A percentile compares a stretch with the other conserved stretches of the same genome.
These are phyloP conservation scores for Ramularia endophylla DNA, from an alignment of 2,329 filamentous ascomycete species.

Conservation along the genomic window DNA sequence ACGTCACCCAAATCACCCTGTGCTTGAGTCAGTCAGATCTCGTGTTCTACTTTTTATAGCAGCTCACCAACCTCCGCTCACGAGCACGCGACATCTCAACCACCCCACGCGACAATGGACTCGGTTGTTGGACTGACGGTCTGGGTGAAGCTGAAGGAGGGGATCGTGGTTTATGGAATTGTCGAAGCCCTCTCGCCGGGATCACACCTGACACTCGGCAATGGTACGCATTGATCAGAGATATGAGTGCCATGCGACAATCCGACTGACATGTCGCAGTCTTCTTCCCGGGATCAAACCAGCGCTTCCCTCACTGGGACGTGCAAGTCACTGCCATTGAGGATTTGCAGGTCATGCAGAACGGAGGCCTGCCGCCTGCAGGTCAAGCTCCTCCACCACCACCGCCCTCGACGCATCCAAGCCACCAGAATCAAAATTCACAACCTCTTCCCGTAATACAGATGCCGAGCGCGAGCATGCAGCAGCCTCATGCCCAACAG, in stretches of 20 bases:
- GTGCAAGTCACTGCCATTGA: slow-evolving; percentile 54
- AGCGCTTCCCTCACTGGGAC: slow-evolving; percentile 48
- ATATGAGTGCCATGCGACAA: background rate
- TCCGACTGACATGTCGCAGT: slow-evolving; percentile 39
- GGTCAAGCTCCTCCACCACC: slow-evolving; percentile 7
- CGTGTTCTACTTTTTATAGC: too few species aligned
- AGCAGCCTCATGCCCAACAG: slow-evolving; percentile 7
- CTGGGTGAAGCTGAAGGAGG: slow-evolving; percentile 60
- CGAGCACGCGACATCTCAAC: background rate
- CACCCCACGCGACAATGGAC: slow-evolving; percentile 11
- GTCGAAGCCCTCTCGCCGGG: slow-evolving; percentile 63
- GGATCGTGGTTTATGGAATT: slow-evolving; percentile 59
- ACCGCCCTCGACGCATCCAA: slow-evolving; percentile 2
- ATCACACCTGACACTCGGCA: slow-evolving; percentile 61
- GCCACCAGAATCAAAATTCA: background rate
- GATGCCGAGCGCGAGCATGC: slow-evolving; percentile 2
- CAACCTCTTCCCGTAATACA: slow-evolving; percentile 1
- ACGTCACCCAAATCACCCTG: too few species aligned
- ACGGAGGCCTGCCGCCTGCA: slow-evolving; percentile 6
- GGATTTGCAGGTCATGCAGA: slow-evolving; percentile 48
- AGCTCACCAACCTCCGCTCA: too few species aligned
- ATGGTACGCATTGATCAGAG: slow-evolving; percentile 51
- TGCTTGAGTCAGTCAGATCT: too few species aligned
- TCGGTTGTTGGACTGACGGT: slow-evolving; percentile 58
- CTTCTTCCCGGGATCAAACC: slow-evolving; percentile 49